A percentile compares a stretch with the other conserved stretches of the same genome.
Evolutionary conservation across 2,329 filamentous ascomycete genomes (phyloP).

Genomic region (Trichoderma sp.): DNA sequence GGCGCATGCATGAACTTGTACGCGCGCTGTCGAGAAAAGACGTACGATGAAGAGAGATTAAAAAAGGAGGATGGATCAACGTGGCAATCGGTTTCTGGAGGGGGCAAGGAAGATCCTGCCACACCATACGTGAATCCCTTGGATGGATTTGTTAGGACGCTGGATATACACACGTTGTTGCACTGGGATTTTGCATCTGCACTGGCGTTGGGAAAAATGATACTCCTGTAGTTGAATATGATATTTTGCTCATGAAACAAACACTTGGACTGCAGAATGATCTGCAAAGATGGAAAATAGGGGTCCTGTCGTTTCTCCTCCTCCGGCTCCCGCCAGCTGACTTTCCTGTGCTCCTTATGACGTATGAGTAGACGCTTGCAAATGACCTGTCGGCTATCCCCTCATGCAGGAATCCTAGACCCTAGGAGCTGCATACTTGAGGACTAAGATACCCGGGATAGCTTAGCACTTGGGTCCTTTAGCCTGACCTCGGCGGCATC

Average conservation of each 20-base stretch:
- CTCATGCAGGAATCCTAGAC: conserved; percentile 1
- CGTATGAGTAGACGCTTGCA: background rate
- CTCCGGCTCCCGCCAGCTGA: background rate
- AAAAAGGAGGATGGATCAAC: background rate
- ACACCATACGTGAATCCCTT: background rate
- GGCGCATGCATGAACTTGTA: background rate
- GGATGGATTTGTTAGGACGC: background rate
- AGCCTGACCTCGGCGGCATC: background rate
- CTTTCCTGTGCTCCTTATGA: background rate
- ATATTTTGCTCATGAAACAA: background rate
- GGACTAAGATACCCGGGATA: background rate
- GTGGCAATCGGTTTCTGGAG: conserved; percentile 1
- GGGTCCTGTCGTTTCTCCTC: background rate
- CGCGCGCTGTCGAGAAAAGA: background rate
- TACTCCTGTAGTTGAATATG: background rate
- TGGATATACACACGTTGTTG: background rate
- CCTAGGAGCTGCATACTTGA: background rate
- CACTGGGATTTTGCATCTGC: background rate
- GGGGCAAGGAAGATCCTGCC: background rate
- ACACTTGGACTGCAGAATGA: background rate
- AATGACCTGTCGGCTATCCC: conserved; percentile 7
- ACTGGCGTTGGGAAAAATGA: background rate
- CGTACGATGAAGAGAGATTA: background rate
- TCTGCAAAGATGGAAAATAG: background rate
- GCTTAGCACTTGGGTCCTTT: background rate